phyloP scores from a whole-genome alignment of 441 rosid species.

The Pelargonium myrrhifolium region DNA sequence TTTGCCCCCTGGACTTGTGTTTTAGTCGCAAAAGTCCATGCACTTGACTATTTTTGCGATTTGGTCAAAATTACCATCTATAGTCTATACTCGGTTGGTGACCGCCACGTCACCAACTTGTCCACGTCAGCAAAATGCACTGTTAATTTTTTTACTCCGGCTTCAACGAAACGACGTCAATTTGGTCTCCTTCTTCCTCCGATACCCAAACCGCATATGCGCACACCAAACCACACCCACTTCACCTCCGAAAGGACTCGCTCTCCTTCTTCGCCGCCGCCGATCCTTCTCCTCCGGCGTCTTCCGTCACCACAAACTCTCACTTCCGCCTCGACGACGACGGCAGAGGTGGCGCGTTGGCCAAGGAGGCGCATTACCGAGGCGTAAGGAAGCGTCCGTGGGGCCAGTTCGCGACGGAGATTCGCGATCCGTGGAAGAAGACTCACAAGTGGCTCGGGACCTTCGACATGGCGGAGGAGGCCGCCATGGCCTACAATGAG shows the following conservation, averaged over 20 bases:
- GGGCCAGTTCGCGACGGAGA: background rate
- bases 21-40: too few species aligned
- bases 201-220: too few species aligned
- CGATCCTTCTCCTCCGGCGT: background rate
- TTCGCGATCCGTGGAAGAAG: constrained; percentile 4
- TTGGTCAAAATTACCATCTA: too few species aligned
- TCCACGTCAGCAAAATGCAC: too few species aligned
- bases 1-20: too few species aligned
- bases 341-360: background rate
- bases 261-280: background rate
- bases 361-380: background rate
- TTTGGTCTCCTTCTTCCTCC: too few species aligned
- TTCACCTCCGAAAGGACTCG: background rate
- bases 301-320: background rate
- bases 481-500: background rate
- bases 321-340: background rate
- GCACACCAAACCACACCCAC: too few species aligned
- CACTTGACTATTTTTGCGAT: too few species aligned
- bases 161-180: too few species aligned
- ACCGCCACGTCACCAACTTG: too few species aligned
- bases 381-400: constrained; percentile 5
- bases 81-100: too few species aligned
- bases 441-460: background rate
- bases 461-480: constrained; percentile 7
- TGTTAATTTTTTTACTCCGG: too few species aligned